A percentile compares a stretch with the other conserved stretches of the same genome.
phyloP scores from a whole-genome alignment of 2,329 filamentous ascomycete genomes.

The Falciphora oryzae region DNA sequence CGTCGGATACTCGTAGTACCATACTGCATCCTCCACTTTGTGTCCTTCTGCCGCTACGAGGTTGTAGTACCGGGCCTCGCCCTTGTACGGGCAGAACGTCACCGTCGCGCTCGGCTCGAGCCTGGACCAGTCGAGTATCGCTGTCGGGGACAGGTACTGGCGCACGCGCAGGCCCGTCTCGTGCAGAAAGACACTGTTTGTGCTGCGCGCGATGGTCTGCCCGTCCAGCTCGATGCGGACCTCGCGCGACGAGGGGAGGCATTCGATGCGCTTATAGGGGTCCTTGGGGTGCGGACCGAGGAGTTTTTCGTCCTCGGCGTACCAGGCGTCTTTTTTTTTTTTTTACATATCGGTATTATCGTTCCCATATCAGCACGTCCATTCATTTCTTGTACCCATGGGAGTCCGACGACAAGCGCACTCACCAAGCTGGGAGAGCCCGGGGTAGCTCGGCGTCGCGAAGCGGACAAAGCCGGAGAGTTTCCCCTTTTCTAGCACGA shows the following conservation, averaged over 20 bases:
- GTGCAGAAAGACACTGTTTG: constrained; percentile 45
- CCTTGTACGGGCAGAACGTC: constrained; percentile 64
- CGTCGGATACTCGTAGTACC: constrained; percentile 57
- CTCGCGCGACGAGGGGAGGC: constrained; percentile 47
- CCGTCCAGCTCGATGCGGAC: constrained; percentile 46
- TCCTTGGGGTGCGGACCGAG: constrained; percentile 54
- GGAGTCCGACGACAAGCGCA: not conserved
- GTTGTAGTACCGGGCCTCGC: constrained; percentile 56
- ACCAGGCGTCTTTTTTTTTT: constrained; percentile 26
- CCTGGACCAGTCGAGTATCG: constrained; percentile 35
- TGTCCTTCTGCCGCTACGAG: constrained; percentile 39
- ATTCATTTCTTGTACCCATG: not conserved
- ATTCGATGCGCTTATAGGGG: constrained; percentile 60
- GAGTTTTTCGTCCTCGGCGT: constrained; percentile 30
- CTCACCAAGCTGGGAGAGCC: not conserved
- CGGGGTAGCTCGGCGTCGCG: constrained; percentile 6
- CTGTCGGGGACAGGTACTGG: constrained; percentile 52
- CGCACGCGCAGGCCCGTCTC: constrained; percentile 55
- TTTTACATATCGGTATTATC: not conserved
- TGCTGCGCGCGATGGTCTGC: constrained; percentile 38
- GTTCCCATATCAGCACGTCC: not conserved
- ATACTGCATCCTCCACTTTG: constrained; percentile 44
- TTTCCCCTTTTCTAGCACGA: constrained; percentile 13
- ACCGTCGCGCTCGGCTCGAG: constrained; percentile 43
- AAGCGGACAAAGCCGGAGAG: constrained; percentile 16